These are phyloP conservation scores for carrot (Daucus carota) DNA, from an alignment of 129 eudicot species.

Conservation along the genomic window DNA sequence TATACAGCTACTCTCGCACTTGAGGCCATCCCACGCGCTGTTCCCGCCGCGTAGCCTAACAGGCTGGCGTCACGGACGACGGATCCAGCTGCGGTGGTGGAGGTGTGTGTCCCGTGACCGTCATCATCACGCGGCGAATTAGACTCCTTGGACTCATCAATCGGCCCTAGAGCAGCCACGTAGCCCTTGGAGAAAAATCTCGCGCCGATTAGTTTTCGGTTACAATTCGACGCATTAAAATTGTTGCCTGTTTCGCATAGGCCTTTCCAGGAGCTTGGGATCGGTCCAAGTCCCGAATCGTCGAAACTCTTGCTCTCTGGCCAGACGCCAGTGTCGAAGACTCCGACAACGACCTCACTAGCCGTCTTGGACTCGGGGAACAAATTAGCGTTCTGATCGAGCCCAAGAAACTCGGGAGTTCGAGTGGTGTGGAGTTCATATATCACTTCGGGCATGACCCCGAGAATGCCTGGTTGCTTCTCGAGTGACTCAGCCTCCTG, in stretches of 20 bases:
- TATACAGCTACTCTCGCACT: slow-evolving; percentile 13
- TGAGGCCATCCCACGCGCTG: slow-evolving; percentile 13
- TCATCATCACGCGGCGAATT: slow-evolving; percentile 8
- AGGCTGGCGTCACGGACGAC: slow-evolving; percentile 3
- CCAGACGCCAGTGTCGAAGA: slow-evolving; percentile 13
- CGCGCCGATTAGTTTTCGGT: slow-evolving; percentile 12
- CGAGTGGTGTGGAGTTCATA: slow-evolving; percentile 91
- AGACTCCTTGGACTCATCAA: slow-evolving; percentile 4
- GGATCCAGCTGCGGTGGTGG: slow-evolving; percentile 16
- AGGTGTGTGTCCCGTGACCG: slow-evolving; percentile 21
- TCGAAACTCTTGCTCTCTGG: slow-evolving; percentile 16
- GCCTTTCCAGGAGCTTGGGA: slow-evolving; percentile 11
- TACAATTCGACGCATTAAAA: slow-evolving; percentile 6
- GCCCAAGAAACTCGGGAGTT: slow-evolving; percentile 77
- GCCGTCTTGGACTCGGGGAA: slow-evolving; percentile 43
- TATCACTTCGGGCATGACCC: slow-evolving; percentile 57
- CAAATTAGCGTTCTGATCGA: slow-evolving; percentile 38
- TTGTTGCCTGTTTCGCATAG: background rate
- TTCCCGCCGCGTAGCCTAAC: background rate
- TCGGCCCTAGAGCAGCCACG: slow-evolving; percentile 7
- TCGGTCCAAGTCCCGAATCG: slow-evolving; percentile 5
- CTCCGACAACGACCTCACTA: slow-evolving; percentile 30
- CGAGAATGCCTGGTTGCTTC: slow-evolving; percentile 52
- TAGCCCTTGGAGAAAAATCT: slow-evolving; percentile 14
- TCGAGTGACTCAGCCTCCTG: slow-evolving; percentile 40